These are phyloP conservation scores for Ceratocystis alfenasii DNA, from an alignment of 2,329 filamentous ascomycete genomes.

Conservation along the genomic window DNA sequence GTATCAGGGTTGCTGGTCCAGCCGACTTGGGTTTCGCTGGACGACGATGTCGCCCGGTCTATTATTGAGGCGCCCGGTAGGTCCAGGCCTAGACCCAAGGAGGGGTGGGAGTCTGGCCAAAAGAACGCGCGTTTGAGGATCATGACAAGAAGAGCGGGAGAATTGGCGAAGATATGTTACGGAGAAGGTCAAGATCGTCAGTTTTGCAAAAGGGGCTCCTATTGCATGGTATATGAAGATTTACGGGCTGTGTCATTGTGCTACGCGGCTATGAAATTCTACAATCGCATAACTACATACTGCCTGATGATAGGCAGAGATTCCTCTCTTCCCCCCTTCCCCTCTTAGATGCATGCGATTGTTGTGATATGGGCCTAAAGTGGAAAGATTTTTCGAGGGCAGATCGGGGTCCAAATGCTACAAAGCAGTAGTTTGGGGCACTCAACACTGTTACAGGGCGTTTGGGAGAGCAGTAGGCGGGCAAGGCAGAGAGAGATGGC, in stretches of 20 bases:
- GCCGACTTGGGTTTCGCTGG: neutral
- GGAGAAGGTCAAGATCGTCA: neutral
- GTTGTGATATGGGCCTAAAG: too few species aligned
- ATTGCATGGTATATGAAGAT: neutral
- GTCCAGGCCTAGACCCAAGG: neutral
- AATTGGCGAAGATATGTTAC: neutral
- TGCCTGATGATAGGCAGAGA: neutral
- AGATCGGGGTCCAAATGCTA: too few species aligned
- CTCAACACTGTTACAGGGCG: too few species aligned
- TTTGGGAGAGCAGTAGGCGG: too few species aligned
- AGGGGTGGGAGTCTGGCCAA: neutral
- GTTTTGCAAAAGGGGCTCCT: neutral
- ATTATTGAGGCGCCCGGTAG: neutral
- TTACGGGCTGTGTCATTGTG: neutral
- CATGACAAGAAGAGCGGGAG: neutral
- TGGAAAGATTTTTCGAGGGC: too few species aligned
- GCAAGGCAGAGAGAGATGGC: too few species aligned
- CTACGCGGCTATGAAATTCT: neutral
- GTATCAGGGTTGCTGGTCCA: conserved; percentile 4
- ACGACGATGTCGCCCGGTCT: neutral
- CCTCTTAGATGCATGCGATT: neutral
- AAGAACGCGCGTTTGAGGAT: neutral
- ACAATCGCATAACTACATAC: neutral
- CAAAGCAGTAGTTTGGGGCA: too few species aligned
- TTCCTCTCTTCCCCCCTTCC: neutral